Evolutionary conservation across 1,284 basidiomycete genomes (phyloP), one percentile per base, ranked within the genome.

Genomic region (Volvariella surrecta): DNA sequence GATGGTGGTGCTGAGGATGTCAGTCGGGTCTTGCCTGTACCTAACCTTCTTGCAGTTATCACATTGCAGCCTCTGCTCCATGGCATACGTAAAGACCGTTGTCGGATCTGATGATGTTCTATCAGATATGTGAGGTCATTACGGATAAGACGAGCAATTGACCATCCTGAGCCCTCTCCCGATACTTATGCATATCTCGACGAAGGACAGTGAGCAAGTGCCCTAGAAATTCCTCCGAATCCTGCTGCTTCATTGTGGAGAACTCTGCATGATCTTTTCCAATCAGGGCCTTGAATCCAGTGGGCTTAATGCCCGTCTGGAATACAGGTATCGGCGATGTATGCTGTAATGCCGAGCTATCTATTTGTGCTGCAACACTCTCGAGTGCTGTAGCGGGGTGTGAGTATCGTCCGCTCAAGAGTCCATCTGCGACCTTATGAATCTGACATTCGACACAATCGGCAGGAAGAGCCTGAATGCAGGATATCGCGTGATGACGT

Each of bases 261-360:
- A 99, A 99, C 64, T 98, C 95, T 41, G 81, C 79, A 57, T 99
- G 95, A 0, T 91, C 92, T 54, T 87, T 89, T 2, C 95, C 95
- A 30, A 98, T 77, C 11, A 98, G 74, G 1, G 80, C 68, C 63
- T 98, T 98, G 71, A 98, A 93, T 57, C 82, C 82, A 2, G 71
- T 72, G 0, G 95, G 96, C 31, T 77, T 76, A 42, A 99, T 66
- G 0, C 95, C 95, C 20, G 79, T 80, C 58, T 98, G 94, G 71
- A 95, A 97, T 10, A 76, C 70, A 0, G 75, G 74, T 3, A 66
- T 68, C 9, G 69, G 66, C 6, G 64, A 62, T 18, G 50, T 40
- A 40, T 60, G 54, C 39, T 58, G 55, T 4, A n/a, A 6, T 4
- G 15, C 8, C 6, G 34, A 7, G 8, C 13, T 35, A 15, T 39